Base-by-base conservation (phyloP, 371 early-diverging fungal genomes). In the Mortierella sp. region DNA sequence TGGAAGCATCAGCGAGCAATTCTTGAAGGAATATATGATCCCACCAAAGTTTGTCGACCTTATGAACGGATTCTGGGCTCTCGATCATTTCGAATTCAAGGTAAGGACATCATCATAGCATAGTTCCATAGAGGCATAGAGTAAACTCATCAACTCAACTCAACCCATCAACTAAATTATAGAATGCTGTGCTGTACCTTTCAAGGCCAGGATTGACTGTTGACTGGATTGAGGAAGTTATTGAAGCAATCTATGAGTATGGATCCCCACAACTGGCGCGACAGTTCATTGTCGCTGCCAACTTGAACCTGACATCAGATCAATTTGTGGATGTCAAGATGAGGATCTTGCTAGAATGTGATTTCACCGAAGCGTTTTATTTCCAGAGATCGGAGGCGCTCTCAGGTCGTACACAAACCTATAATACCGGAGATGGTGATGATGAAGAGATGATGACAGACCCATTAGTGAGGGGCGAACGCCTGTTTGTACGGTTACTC, bases 191-290 rank as follows among this genome's bases (percentile, higher is more conserved):
- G 7, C 43, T 81, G 5, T 81, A 81, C 63, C 67, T 81, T 45
- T 81, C 82, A 15, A 55, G 76, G n/a, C 82, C 82, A 48, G 82
- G 82, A 43, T 40, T 81, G 63, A 69, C 69, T 22, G 76, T 81
- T 24, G 82, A 81, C 55, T 81, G 82, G 82, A 58, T 81, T n/a
- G 82, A 81, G 67, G 82, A 81, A 5, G 82, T 81, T 11, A 53
- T 81, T 24, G 72, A 66, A 32, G 72, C 70, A 16, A 71, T 81
- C 19, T 63, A 36, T 22, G 57, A 67, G 6, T 64, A 72, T 66
- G 82, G 76, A 4, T 81, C 82, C 6, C 63, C 82, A 11, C 66
- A 65, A 4, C 48, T 81, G 24, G 76, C 82, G 16, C 58, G 72
- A 5, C 76, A 81, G 10, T 76, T 81, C 60, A 38, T 81, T 24